Percentiles rank a stretch among this genome's conserved stretches.
Conservation (phyloP, 805 yeast species). For the Candida koratica region DNA sequence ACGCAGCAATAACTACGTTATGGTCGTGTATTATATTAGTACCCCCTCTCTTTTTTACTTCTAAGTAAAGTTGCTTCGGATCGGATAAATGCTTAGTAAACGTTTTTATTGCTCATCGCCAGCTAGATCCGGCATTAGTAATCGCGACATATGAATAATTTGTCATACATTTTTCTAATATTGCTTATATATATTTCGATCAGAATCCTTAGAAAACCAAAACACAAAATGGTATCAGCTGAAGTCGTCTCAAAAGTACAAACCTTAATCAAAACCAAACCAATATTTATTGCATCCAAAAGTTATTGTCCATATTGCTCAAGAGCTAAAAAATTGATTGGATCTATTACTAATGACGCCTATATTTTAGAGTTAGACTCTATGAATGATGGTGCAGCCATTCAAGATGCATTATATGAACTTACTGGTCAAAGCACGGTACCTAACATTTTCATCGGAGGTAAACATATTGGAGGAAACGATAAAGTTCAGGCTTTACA, state of each 20-base stretch:
- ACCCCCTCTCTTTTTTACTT: no score
- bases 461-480: constrained; percentile 95
- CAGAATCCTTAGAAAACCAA: not conserved
- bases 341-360: constrained; percentile 42
- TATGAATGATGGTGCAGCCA: constrained; percentile 67
- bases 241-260: constrained; percentile 57
- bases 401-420: constrained; percentile 73
- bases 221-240: constrained; percentile 49
- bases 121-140: no score
- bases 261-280: constrained; percentile 57
- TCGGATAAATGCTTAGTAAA: no score
- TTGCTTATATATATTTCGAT: constrained; percentile 1
- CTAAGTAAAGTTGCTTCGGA: no score
- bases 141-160: constrained; percentile 5
- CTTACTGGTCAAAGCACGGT: constrained; percentile 90
- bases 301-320: constrained; percentile 43
- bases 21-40: no score
- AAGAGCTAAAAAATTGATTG: constrained; percentile 38
- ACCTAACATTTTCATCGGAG: constrained; percentile 86
- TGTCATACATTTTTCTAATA: constrained; percentile 1
- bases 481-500: constrained; percentile 76
- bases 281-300: constrained; percentile 79
- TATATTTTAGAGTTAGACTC: constrained; percentile 52
- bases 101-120: no score
- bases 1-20: no score